Base-by-base conservation (phyloP, 1,139 yeast genomes). In the Geotrichum bryndzae region DNA sequence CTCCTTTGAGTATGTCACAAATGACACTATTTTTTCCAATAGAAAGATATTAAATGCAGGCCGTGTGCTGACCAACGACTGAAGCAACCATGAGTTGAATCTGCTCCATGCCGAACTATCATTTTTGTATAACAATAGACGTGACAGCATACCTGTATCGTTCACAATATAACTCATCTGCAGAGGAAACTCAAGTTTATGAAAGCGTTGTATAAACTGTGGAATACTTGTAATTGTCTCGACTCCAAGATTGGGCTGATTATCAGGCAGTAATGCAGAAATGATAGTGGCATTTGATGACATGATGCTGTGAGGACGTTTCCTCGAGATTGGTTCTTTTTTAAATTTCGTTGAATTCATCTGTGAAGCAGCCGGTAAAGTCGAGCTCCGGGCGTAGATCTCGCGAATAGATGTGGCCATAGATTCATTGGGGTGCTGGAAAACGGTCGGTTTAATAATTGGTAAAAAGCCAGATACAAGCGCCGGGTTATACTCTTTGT, bases 401-500 rank as follows among this genome's bases (percentile, higher is more conserved):
- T 31, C 48, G n/a, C 50, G 48, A 18, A 60, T 59, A 11, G 54
- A 53, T 11, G 25, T 15, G 6, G 54, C 61, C 46, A 64, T 64
- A n/a, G 59, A 64, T 4, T 64, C 61, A 56, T 70, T 70, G 5
- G 77, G 79, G 48, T 69, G 70, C 5, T 60, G 54, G 63, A 74
- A 76, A 15, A 72, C 63, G 6, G 64, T 66, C 1, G 69, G 65
- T 7, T 69, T 63, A 1, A 73, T 66, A 4, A 62, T 59, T 1
- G 73, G 74, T 33, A 72, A 65, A 6, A 65, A 66, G 48, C 69
- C 70, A 45, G 69, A 66, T 38, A 72, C 68, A 29, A 66, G 65
- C 38, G 57, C 66, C 2, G 74, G 79, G 51, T 64, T 68, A 63
- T 65, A 72, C 31, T 69, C 71, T 59, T 69, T 70, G 63, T 70